phyloP scores from a whole-genome alignment of 2,329 filamentous ascomycete species.

The Ceratocystis albifundus region DNA sequence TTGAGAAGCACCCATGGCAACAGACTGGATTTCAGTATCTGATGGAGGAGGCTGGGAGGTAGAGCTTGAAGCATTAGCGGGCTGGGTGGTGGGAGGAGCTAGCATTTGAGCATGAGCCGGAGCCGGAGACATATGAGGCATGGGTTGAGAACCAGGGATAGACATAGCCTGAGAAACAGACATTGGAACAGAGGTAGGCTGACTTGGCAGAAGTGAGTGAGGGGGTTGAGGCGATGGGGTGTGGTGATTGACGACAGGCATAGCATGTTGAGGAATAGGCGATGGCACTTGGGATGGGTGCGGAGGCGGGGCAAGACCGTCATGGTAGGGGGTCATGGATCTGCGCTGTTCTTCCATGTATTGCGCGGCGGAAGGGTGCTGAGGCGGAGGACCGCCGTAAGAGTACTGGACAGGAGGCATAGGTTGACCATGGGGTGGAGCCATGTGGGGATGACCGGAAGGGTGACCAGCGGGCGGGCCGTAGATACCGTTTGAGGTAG shows the following conservation, averaged over 20 bases:
- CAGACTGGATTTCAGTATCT: conserved; percentile 28
- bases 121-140: conserved; percentile 42
- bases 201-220: conserved; percentile 41
- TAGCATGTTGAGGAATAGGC: conserved; percentile 31
- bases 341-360: conserved; percentile 68
- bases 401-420: conserved; percentile 25
- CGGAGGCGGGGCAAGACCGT: conserved; percentile 37
- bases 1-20: not conserved
- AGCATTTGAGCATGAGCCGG: conserved; percentile 37
- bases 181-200: not conserved
- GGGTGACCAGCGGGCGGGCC: conserved; percentile 25
- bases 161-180: conserved; percentile 14
- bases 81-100: conserved; percentile 31
- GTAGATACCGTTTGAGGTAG: conserved; percentile 27
- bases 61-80: conserved; percentile 27
- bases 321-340: conserved; percentile 44
- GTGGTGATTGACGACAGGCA: conserved; percentile 28
- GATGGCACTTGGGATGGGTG: conserved; percentile 50
- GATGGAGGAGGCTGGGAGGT: conserved; percentile 34
- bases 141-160: conserved; percentile 30
- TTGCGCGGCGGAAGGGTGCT: conserved; percentile 44
- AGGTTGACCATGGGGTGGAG: conserved; percentile 9
- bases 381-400: conserved; percentile 28
- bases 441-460: conserved; percentile 15
- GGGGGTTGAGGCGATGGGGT: conserved; percentile 51